Base-by-base conservation (phyloP, 164 flowering plant genomes). In the Tinospora cordifolia region DNA sequence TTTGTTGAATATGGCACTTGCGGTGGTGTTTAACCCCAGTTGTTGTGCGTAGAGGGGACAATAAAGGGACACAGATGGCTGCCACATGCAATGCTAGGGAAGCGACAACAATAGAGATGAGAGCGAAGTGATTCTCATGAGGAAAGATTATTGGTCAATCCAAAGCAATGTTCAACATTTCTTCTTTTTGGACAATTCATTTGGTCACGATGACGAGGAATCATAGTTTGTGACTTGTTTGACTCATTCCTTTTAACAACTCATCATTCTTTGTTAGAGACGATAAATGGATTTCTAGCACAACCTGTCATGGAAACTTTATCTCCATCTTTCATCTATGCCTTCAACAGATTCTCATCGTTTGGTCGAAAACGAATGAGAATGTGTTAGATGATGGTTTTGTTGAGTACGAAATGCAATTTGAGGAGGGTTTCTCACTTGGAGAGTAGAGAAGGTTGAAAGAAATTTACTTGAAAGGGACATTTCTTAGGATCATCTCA, bases 361-460 rank as follows among this genome's bases (percentile, higher is more conserved):
- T 78, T 72, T 63, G 69, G 26, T 71, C 77, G 17, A 79, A 72
- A 64, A 71, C 77, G 46, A 76, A 76, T 26, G 82, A 78, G 14
- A 73, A 73, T 46, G 69, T 36, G 36, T 54, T 58, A 21, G 76
- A 73, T 68, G 79, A 75, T 26, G 69, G 38, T 51, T 69, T 72
- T 67, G 74, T 17, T 6, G 63, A 46, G 25, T 69, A 75, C 25
- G 78, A 82, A 73, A 84, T 82, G 87, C 73, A 77, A 67, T 40
- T 76, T 0, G 88, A 85, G 66, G 83, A 81, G 24, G 84, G 88
- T 9, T 79, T 72, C 27, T 80, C 79, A 3, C 81, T 86, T 38
- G 75, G 86, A 51, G 87, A 86, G 75, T 86, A 87, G 89, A 75
- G 86, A 63, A 78, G 87, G 88, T 85, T 51, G 17, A 22, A n/a